Evolutionary conservation across 441 rosid genomes (phyloP).

Genomic region (Euphorbia schlechtendalii): DNA sequence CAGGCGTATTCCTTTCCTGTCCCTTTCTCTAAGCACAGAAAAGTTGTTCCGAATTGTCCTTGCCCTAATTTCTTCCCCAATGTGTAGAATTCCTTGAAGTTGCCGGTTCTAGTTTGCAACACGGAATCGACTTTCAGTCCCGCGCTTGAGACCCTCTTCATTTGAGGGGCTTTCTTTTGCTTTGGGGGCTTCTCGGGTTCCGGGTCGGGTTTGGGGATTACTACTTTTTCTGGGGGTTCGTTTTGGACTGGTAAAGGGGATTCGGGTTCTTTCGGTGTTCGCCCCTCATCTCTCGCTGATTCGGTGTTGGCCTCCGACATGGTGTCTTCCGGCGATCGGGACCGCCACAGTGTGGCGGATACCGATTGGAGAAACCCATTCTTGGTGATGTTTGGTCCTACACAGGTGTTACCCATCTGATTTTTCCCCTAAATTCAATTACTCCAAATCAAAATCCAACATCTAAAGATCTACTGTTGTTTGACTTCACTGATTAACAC

Average conservation of each 20-base stretch:
- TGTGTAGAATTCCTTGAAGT: conserved; percentile 61
- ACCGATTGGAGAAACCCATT: conserved; percentile 69
- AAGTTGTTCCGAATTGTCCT: conserved; percentile 89
- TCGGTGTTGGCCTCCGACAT: conserved; percentile 26
- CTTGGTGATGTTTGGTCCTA: conserved; percentile 57
- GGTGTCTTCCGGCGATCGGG: conserved; percentile 43
- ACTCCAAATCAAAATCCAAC: conserved; percentile 25
- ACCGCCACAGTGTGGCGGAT: conserved; percentile 74
- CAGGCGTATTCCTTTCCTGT: conserved; percentile 66
- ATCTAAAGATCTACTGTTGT: conserved; percentile 29
- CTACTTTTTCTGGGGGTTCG: conserved; percentile 55
- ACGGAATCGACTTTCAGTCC: conserved; percentile 75
- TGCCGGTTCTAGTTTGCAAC: conserved; percentile 63
- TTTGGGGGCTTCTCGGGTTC: conserved; percentile 29
- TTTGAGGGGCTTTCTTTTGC: conserved; percentile 52
- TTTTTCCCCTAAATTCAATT: conserved; percentile 4
- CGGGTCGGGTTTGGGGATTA: conserved; percentile 51
- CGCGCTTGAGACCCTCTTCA: conserved; percentile 79
- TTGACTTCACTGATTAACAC: conserved; percentile 4
- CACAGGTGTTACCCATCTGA: conserved; percentile 82
- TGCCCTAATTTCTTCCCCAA: conserved; percentile 91
- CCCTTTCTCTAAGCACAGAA: conserved; percentile 59
- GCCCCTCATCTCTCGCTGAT: conserved; percentile 18
- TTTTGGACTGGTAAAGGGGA: conserved; percentile 54
- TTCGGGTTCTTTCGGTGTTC: conserved; percentile 39